These are phyloP conservation scores for Talaromyces sp. DNA, from an alignment of 2,329 filamentous ascomycete species.

Conservation along the genomic window DNA sequence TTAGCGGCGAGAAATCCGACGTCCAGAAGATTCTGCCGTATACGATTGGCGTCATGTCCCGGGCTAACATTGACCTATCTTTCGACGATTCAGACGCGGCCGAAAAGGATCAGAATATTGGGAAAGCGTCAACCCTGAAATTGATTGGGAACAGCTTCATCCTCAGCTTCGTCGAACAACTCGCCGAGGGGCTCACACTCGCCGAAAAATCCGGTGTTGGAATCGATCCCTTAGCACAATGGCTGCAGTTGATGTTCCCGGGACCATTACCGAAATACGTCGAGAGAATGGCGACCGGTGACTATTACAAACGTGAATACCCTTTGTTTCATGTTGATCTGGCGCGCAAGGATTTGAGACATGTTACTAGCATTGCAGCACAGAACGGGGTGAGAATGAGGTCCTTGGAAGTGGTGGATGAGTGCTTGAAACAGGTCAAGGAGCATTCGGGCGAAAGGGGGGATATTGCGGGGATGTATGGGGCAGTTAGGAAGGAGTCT, in stretches of 20 bases:
- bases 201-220: slow-evolving; percentile 79
- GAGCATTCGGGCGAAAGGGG: slow-evolving; percentile 64
- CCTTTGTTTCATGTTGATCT: slow-evolving; percentile 71
- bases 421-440: slow-evolving; percentile 64
- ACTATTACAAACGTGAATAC: slow-evolving; percentile 68
- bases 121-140: slow-evolving; percentile 67
- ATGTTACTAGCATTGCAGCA: slow-evolving; percentile 65
- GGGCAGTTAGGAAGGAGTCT: slow-evolving; percentile 66
- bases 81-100: neutral
- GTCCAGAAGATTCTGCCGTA: slow-evolving; percentile 64
- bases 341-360: slow-evolving; percentile 73
- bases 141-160: slow-evolving; percentile 84
- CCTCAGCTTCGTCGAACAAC: slow-evolving; percentile 71
- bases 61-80: slow-evolving; percentile 64
- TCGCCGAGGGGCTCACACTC: slow-evolving; percentile 71
- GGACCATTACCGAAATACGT: slow-evolving; percentile 72
- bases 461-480: slow-evolving; percentile 79
- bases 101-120: slow-evolving; percentile 55
- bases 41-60: slow-evolving; percentile 66
- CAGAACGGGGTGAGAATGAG: slow-evolving; percentile 57
- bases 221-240: slow-evolving; percentile 61
- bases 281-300: slow-evolving; percentile 66
- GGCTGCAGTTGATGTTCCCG: slow-evolving; percentile 68
- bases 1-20: slow-evolving; percentile 58
- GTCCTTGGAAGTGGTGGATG: slow-evolving; percentile 62